Evolutionary conservation across 2,329 filamentous ascomycete genomes (phyloP).

Genomic region (Microdochium bolleyi): DNA sequence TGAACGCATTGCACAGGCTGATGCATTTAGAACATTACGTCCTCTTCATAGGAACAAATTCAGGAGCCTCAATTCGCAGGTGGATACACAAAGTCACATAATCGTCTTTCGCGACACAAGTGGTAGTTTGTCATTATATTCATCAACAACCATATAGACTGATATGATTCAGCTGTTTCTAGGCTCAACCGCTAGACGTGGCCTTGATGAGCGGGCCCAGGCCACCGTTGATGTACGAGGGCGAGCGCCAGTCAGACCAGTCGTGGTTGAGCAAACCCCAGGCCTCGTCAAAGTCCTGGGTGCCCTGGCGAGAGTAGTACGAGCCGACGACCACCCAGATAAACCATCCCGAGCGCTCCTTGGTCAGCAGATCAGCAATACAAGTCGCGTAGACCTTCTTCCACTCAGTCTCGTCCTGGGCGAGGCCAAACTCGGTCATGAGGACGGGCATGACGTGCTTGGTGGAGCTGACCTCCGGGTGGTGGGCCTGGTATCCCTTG

Average conservation of each 20-base stretch:
- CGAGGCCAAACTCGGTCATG: conserved; percentile 47
- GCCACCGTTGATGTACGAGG: conserved; percentile 30
- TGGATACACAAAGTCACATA: too few relatives aligned
- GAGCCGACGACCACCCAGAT: conserved; percentile 51
- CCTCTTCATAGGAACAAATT: too few relatives aligned
- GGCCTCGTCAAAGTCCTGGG: conserved; percentile 46
- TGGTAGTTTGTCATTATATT: too few relatives aligned
- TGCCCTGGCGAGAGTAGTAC: conserved; percentile 47
- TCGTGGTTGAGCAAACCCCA: conserved; percentile 49
- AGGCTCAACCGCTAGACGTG: conserved; percentile 1
- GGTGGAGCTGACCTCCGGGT: conserved; percentile 21
- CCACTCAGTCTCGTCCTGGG: conserved; percentile 36
- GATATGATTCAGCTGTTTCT: not conserved
- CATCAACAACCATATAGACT: too few relatives aligned
- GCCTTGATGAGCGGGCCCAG: conserved; percentile 29
- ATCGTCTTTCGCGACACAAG: too few relatives aligned
- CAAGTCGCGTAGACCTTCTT: conserved; percentile 42
- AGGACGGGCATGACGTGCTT: conserved; percentile 39
- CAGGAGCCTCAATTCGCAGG: too few relatives aligned
- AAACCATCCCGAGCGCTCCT: conserved; percentile 44
- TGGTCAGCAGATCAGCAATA: conserved; percentile 37
- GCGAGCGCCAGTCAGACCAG: conserved; percentile 42
- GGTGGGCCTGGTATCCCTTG: conserved; percentile 45
- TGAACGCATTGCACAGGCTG: too few relatives aligned
- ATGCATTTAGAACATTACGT: too few relatives aligned